Evolutionary conservation across 257 asterid species (phyloP).

Genomic region (Sherardia arvensis): DNA sequence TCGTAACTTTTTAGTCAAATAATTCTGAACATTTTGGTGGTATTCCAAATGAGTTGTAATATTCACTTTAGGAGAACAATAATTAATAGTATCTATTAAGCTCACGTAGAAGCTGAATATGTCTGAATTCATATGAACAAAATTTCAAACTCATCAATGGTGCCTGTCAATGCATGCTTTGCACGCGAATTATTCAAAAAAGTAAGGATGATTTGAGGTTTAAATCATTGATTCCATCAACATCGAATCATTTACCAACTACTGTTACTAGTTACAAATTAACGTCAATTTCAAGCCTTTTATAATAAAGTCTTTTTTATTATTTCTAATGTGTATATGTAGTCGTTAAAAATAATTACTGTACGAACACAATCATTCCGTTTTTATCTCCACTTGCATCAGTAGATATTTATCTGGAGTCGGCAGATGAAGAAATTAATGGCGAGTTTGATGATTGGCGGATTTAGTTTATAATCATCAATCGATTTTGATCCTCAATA

Average conservation of each 20-base stretch:
- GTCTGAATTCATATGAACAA: background rate
- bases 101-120: background rate
- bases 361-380: constrained; percentile 6
- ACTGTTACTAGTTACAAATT: background rate
- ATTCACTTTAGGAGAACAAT: background rate
- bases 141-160: constrained; percentile 22
- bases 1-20: too few species aligned
- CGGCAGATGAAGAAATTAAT: too few species aligned
- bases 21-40: too few species aligned
- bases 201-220: background rate
- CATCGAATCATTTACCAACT: constrained; percentile 17
- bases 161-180: constrained; percentile 26
- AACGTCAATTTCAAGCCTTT: background rate
- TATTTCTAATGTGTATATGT: constrained; percentile 7
- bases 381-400: constrained; percentile 9
- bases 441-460: too few species aligned
- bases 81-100: background rate
- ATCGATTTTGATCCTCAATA: too few species aligned
- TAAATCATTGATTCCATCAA: constrained; percentile 13
- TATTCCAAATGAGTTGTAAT: background rate
- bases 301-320: too few species aligned
- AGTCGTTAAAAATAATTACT: background rate
- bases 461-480: too few species aligned
- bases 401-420: too few species aligned
- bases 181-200: constrained; percentile 43